Evolutionary conservation across 2,329 filamentous ascomycete genomes (phyloP).

Genomic region (Cladophialophora bantiana): DNA sequence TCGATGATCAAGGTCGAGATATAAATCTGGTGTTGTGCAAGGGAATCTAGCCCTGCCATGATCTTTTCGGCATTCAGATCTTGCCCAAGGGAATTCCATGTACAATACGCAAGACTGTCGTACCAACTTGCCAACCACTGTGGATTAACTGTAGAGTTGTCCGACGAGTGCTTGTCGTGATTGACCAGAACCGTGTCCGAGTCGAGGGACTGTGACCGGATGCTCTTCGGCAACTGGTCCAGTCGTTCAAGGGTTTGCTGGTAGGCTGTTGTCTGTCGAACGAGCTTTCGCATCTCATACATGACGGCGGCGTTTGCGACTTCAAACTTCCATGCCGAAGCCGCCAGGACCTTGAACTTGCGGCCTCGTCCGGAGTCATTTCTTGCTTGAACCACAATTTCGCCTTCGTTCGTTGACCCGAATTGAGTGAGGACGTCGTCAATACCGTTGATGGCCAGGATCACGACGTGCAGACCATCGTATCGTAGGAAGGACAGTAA

Average conservation of each 20-base stretch:
- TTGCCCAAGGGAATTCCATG: constrained; percentile 93
- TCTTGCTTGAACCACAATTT: constrained; percentile 71
- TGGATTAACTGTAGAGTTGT: constrained; percentile 41
- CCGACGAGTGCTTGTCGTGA: constrained; percentile 52
- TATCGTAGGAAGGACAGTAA: constrained; percentile 77
- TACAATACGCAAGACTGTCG: constrained; percentile 92
- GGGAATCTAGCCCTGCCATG: constrained; percentile 72
- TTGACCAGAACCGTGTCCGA: constrained; percentile 44
- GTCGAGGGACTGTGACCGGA: constrained; percentile 35
- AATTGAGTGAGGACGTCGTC: constrained; percentile 74
- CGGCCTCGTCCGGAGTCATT: constrained; percentile 70
- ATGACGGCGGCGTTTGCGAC: constrained; percentile 79
- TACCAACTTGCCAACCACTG: constrained; percentile 87
- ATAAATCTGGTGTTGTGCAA: constrained; percentile 75
- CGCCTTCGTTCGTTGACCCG: constrained; percentile 68
- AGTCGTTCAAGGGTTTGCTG: constrained; percentile 32
- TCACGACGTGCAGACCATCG: constrained; percentile 75
- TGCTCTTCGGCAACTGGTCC: constrained; percentile 35
- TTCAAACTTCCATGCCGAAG: constrained; percentile 76
- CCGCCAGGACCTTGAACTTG: constrained; percentile 69
- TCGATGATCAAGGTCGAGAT: constrained; percentile 91
- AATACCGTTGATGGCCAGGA: constrained; percentile 79
- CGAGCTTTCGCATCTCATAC: constrained; percentile 80
- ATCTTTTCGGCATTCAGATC: constrained; percentile 82
- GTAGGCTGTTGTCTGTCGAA: constrained; percentile 49